phyloP scores from a whole-genome alignment of 2,329 filamentous ascomycete genomes.

The Arthrinium puccinioides region DNA sequence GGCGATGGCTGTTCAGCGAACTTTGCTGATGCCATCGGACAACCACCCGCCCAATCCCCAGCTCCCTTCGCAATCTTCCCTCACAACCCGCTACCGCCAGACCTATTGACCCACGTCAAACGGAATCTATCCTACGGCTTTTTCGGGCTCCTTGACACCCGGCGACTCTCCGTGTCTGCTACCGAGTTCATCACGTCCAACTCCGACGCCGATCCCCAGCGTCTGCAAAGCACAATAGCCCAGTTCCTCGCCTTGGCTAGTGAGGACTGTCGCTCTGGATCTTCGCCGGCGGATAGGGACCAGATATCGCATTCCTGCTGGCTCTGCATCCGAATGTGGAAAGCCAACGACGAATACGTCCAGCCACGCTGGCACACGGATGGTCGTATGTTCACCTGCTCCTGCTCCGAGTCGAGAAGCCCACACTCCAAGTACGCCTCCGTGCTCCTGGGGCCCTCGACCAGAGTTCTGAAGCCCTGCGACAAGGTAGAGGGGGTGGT shows the following conservation, averaged over 20 bases:
- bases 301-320: constrained; percentile 5
- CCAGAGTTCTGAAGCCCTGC: neutral
- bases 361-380: constrained; percentile 8
- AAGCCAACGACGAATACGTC: neutral
- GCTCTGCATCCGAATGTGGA: constrained; percentile 4
- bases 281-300: neutral
- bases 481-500: neutral
- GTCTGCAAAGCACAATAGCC: neutral
- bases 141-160: neutral
- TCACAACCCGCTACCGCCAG: neutral
- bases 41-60: too few relatives aligned
- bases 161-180: neutral
- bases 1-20: too few relatives aligned
- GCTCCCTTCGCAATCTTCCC: neutral
- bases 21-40: too few relatives aligned
- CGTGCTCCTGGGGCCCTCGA: neutral
- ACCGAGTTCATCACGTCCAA: neutral
- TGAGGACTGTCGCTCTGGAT: neutral
- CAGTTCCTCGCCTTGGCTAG: neutral
- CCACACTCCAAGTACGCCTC: neutral
- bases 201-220: neutral
- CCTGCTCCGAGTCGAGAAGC: constrained; percentile 1
- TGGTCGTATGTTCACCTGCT: constrained; percentile 7
- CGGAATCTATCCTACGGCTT: neutral
- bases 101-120: neutral